Base-by-base conservation (phyloP, 2,329 filamentous ascomycete species). In the Tolypocladium album region DNA sequence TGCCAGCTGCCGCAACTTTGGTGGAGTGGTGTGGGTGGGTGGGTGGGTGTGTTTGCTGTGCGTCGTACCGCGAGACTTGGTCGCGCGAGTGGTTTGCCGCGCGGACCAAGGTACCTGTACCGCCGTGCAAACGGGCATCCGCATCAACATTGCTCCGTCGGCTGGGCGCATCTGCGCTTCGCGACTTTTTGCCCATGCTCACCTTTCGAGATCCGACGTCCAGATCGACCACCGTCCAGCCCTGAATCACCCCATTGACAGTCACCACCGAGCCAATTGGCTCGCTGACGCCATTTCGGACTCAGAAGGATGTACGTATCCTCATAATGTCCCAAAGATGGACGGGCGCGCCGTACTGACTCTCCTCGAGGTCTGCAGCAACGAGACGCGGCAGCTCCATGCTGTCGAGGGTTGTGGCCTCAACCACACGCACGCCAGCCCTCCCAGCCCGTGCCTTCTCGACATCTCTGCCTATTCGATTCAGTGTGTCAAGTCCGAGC, bases 401-500 rank as follows among this genome's bases (percentile, higher is more conserved):
- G 70, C 67, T 73, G 64, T 67, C 67, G 31, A 67, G 70, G 63
- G 60, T 68, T 61, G 65, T 65, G 40, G 57, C 62, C 53, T 64
- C 67, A 42, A 66, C 68, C 59, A 60, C 62, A 42, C 42, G 61
- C 60, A 60, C 61, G 20, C 40, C 61, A 57, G 45, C 53, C 53
- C 38, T 57, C 61, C 31, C 31, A 3, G 64, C 62, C 9, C 70
- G 71, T 55, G 60, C 70, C 13, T 72, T 74, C 61, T 71, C 72
- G n/a, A 71, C 71, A 55, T 69, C 70, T 6, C 60, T 70, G 31
- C 65, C 68, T 57, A 57, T 72, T 15, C 68, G 68, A 60, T 60
- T 63, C 53, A 15, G 56, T 34, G 57, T 65, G 57, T 64, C 65
- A 5, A 56, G 47, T 40, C 36, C 59, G 11, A 52, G 57, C 38